These are phyloP conservation scores for Fabrea salina DNA, from an alignment of 169 alveolate species.

Conservation along the genomic window DNA sequence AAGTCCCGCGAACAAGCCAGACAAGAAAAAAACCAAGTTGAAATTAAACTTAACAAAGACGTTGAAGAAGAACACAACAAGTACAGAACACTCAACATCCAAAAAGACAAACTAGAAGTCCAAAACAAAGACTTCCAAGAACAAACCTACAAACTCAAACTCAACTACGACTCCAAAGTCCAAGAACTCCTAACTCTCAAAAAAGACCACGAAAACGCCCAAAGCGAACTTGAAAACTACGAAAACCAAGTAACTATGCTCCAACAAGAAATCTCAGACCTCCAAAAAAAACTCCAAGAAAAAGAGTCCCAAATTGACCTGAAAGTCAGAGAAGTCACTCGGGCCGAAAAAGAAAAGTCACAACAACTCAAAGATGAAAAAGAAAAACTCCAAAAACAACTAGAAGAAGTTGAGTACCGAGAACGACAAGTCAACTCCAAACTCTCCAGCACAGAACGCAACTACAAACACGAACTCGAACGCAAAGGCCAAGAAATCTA, in stretches of 20 bases:
- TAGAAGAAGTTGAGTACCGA: neutral
- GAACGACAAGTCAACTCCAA: neutral
- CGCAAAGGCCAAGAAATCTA: neutral
- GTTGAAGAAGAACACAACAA: constrained; percentile 18
- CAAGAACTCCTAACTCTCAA: neutral
- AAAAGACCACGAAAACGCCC: neutral
- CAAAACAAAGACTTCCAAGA: constrained; percentile 13
- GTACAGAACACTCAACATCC: neutral
- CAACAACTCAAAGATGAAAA: constrained; percentile 22
- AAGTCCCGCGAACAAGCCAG: neutral
- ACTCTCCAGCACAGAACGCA: neutral
- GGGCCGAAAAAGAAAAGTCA: constrained; percentile 14
- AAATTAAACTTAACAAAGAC: neutral
- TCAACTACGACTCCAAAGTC: neutral
- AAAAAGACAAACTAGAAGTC: neutral
- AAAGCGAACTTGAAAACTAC: neutral
- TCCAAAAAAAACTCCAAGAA: neutral
- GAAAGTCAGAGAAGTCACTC: neutral
- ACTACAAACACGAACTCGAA: constrained; percentile 1
- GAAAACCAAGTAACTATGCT: neutral
- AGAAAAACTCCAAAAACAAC: constrained; percentile 2
- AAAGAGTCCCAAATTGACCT: neutral
- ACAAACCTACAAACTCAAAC: neutral
- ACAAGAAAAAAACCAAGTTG: constrained; percentile 2
- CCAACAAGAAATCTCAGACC: neutral